Evolutionary conservation across 2,329 filamentous ascomycete genomes (phyloP).

Genomic region (Alternaria arbusti): DNA sequence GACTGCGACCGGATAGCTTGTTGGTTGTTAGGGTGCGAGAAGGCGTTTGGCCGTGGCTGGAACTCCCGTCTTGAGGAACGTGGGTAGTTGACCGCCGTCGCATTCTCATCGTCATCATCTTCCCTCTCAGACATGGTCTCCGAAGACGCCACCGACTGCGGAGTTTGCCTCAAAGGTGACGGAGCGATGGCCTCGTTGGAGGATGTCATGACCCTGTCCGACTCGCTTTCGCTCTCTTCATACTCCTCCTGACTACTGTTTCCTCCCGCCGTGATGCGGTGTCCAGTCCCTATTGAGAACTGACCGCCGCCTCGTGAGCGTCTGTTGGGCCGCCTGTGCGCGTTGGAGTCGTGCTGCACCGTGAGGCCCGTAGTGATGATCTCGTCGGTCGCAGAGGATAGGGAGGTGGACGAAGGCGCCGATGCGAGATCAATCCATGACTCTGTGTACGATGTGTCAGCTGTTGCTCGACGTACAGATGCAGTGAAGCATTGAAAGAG

Average conservation of each 20-base stretch:
- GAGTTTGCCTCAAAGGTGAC: conserved; percentile 40
- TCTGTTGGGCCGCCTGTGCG: conserved; percentile 64
- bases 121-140: conserved; percentile 47
- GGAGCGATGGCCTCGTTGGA: conserved; percentile 65
- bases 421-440: conserved; percentile 97
- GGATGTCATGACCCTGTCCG: conserved; percentile 72
- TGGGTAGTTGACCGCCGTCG: conserved; percentile 76
- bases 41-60: conserved; percentile 88
- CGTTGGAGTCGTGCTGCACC: conserved; percentile 70
- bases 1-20: conserved; percentile 49
- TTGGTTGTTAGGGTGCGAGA: conserved; percentile 76
- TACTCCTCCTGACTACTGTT: conserved; percentile 96
- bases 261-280: conserved; percentile 53
- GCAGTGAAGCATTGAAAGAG: background rate
- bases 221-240: conserved; percentile 90
- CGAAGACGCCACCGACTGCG: conserved; percentile 44
- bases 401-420: conserved; percentile 89
- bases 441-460: conserved; percentile 62
- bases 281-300: conserved; percentile 43
- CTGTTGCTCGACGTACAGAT: background rate
- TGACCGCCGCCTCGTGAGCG: conserved; percentile 40
- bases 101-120: conserved; percentile 68
- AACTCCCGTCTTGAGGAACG: conserved; percentile 65
- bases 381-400: conserved; percentile 84
- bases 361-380: conserved; percentile 88